These are phyloP conservation scores for Prototheca stagnorum DNA, from an alignment of 163 green algal species.

Conservation along the genomic window DNA sequence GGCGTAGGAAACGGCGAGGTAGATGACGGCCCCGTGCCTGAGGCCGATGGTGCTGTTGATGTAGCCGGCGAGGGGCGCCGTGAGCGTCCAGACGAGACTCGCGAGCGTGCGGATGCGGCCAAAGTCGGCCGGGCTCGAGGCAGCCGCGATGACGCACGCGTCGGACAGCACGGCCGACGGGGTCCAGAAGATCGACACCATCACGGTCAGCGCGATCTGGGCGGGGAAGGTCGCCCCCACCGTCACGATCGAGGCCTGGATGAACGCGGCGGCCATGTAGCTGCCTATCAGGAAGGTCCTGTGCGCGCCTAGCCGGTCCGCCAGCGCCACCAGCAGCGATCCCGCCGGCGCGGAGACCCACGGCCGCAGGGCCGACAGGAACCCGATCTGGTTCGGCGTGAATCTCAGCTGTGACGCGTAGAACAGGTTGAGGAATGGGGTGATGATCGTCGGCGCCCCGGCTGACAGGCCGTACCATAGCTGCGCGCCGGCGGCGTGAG, in stretches of 20 bases:
- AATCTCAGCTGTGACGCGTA: neutral
- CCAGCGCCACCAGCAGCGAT: slow-evolving; percentile 5
- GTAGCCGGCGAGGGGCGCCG: slow-evolving; percentile 5
- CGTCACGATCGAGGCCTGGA: slow-evolving; percentile 10
- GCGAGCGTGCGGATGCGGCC: slow-evolving; percentile 7
- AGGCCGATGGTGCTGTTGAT: slow-evolving; percentile 6
- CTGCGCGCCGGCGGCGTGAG: too few species aligned
- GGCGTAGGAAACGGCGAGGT: neutral
- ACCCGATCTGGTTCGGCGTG: slow-evolving; percentile 6
- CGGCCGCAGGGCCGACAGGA: slow-evolving; percentile 10
- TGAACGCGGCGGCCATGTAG: slow-evolving; percentile 3
- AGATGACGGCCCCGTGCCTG: neutral
- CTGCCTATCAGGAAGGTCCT: slow-evolving; percentile 1
- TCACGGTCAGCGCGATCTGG: slow-evolving; percentile 3
- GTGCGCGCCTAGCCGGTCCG: slow-evolving; percentile 5
- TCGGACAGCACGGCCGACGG: slow-evolving; percentile 4
- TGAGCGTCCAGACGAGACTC: slow-evolving; percentile 1
- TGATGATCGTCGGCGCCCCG: slow-evolving; percentile 3
- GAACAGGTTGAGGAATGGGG: slow-evolving; percentile 12
- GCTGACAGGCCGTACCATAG: slow-evolving; percentile 6
- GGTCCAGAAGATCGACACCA: slow-evolving; percentile 1
- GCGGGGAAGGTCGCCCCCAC: slow-evolving; percentile 1
- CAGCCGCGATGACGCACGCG: slow-evolving; percentile 10
- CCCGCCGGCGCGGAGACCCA: slow-evolving; percentile 6
- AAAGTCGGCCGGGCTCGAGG: slow-evolving; percentile 7